These are phyloP conservation scores for Cercophora newfieldiana DNA, from an alignment of 495 filamentous ascomycete genomes.

Conservation along the genomic window DNA sequence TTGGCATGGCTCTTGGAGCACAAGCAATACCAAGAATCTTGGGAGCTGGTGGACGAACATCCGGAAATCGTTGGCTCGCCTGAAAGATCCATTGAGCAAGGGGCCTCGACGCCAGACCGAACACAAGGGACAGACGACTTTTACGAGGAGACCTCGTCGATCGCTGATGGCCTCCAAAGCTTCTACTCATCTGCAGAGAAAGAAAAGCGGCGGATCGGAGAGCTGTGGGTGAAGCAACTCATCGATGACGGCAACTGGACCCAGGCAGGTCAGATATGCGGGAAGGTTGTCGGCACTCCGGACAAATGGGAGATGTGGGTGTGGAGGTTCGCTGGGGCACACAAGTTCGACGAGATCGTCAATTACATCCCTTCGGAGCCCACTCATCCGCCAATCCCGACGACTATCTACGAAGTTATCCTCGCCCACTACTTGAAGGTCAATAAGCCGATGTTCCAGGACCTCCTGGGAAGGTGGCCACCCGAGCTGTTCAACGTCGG, in stretches of 20 bases:
- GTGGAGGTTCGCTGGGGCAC: conserved; percentile 79
- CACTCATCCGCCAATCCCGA: conserved; percentile 74
- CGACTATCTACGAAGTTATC: conserved; percentile 81
- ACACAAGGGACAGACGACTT: conserved; percentile 67
- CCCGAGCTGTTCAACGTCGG: conserved; percentile 77
- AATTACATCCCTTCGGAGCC: conserved; percentile 73
- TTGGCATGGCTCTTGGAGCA: conserved; percentile 80
- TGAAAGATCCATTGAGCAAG: conserved; percentile 33
- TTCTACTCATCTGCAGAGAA: conserved; percentile 72
- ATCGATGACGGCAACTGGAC: conserved; percentile 71
- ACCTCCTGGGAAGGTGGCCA: conserved; percentile 83
- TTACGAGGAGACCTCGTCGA: conserved; percentile 72
- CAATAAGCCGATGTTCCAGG: conserved; percentile 66
- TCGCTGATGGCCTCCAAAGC: conserved; percentile 51
- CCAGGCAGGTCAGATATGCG: conserved; percentile 72
- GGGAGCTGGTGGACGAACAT: conserved; percentile 82
- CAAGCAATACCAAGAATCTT: conserved; percentile 77
- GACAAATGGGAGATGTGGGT: conserved; percentile 93
- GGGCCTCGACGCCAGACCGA: conserved; percentile 49
- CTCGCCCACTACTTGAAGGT: conserved; percentile 79
- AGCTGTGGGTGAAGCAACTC: conserved; percentile 87
- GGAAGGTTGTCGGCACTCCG: conserved; percentile 75
- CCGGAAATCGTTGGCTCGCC: conserved; percentile 64
- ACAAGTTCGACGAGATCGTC: conserved; percentile 86
- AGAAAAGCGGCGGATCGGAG: conserved; percentile 89